Evolutionary conservation across 2,329 filamentous ascomycete species (phyloP).

Genomic region (Exophiala lecanii-corni): DNA sequence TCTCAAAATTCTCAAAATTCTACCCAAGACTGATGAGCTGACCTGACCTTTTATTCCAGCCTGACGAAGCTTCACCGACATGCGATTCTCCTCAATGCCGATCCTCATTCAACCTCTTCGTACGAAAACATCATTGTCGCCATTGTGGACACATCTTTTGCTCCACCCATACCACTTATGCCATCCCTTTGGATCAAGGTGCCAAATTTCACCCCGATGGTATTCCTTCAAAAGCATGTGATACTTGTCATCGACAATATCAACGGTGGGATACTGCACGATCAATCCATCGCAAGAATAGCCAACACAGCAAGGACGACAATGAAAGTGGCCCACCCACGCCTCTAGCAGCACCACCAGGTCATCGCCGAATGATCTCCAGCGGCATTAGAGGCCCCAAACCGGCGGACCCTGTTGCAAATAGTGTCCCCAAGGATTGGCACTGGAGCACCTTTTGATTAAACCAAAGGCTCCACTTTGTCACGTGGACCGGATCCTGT

Average conservation of each 20-base stretch:
- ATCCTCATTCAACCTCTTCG: slow-evolving; percentile 56
- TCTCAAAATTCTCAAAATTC: slow-evolving; percentile 6
- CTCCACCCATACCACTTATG: slow-evolving; percentile 52
- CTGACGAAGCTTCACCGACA: slow-evolving; percentile 51
- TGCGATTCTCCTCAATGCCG: slow-evolving; percentile 58
- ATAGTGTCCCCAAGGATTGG: slow-evolving; percentile 55
- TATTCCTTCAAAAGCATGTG: slow-evolving; percentile 52
- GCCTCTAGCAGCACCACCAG: slow-evolving; percentile 17
- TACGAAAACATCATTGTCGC: slow-evolving; percentile 62
- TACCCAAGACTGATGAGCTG: not conserved
- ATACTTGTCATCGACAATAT: slow-evolving; percentile 57
- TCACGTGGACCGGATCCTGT: not conserved
- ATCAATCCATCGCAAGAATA: slow-evolving; percentile 49
- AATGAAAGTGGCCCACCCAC: slow-evolving; percentile 21
- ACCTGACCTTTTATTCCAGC: slow-evolving; percentile 35
- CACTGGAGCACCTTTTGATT: slow-evolving; percentile 59
- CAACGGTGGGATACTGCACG: slow-evolving; percentile 51
- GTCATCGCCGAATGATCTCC: slow-evolving; percentile 24
- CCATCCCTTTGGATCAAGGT: slow-evolving; percentile 59
- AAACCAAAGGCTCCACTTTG: not conserved
- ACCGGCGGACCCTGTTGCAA: slow-evolving; percentile 45
- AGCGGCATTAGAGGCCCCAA: slow-evolving; percentile 29
- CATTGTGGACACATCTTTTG: slow-evolving; percentile 65
- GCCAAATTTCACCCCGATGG: slow-evolving; percentile 60
- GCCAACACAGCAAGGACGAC: slow-evolving; percentile 43